phyloP scores from a whole-genome alignment of 2,329 filamentous ascomycete species.

The Calonectria honghensis region DNA sequence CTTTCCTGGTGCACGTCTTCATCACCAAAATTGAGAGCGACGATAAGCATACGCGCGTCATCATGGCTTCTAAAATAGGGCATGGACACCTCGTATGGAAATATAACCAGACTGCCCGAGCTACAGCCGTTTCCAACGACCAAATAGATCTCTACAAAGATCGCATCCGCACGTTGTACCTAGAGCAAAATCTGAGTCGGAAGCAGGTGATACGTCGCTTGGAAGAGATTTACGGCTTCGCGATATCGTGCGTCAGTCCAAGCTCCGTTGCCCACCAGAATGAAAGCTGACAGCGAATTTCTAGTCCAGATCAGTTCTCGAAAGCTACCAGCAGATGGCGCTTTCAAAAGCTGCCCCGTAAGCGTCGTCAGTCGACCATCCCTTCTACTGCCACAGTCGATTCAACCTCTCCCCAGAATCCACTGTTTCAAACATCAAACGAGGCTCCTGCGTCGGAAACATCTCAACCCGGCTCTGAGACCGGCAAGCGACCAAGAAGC shows the following conservation, averaged over 20 bases:
- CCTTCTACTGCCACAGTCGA: neutral
- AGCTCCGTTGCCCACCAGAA: too few relatives aligned
- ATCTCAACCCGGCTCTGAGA: neutral
- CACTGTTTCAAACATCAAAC: neutral
- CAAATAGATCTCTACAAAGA: conserved; percentile 28
- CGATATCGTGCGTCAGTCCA: neutral
- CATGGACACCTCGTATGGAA: neutral
- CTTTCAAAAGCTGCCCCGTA: conserved; percentile 24
- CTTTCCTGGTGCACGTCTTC: too few relatives aligned
- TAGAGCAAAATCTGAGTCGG: conserved; percentile 21
- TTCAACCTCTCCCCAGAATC: neutral
- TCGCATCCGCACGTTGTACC: conserved; percentile 19
- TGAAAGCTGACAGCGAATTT: neutral
- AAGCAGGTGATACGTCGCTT: neutral
- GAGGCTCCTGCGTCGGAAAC: neutral
- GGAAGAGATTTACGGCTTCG: neutral
- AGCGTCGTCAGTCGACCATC: too few relatives aligned
- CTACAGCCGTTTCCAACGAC: conserved; percentile 14
- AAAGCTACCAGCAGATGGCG: conserved; percentile 24
- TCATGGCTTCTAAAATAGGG: neutral
- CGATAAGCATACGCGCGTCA: too few relatives aligned
- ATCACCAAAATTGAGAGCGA: too few relatives aligned
- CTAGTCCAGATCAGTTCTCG: conserved; percentile 22
- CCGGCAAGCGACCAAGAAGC: neutral
- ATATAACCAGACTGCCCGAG: conserved; percentile 11